Evolutionary conservation across 23 red algal species (phyloP).

Genomic region (Gracilariopsis chorda): DNA sequence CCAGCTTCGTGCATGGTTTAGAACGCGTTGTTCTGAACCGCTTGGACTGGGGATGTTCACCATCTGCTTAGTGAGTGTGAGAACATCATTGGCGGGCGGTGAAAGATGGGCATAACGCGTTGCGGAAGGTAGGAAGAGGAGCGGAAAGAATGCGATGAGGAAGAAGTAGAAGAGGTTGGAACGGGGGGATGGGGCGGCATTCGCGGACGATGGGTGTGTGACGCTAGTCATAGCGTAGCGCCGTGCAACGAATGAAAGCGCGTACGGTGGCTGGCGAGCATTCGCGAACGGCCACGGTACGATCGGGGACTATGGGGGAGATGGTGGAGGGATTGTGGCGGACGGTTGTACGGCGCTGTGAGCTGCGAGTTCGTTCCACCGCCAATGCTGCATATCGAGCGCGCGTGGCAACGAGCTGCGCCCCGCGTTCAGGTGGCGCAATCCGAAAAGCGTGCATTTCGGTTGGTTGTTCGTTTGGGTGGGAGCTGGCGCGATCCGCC

Average conservation of each 20-base stretch:
- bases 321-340: too few relatives aligned
- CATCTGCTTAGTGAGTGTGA: conserved; percentile 6
- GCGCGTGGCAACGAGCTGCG: neutral
- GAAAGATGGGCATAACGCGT: neutral
- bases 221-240: too few relatives aligned
- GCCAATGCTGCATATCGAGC: too few relatives aligned
- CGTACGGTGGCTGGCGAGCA: too few relatives aligned
- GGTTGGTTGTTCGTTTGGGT: neutral
- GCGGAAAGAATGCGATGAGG: neutral
- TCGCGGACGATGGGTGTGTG: too few relatives aligned
- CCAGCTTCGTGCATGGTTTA: neutral
- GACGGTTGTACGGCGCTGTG: too few relatives aligned
- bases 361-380: too few relatives aligned
- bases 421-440: neutral
- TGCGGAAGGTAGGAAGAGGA: neutral
- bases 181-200: too few relatives aligned
- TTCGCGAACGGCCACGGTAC: too few relatives aligned
- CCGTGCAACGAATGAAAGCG: too few relatives aligned
- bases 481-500: neutral
- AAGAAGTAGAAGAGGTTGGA: neutral
- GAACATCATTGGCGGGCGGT: neutral
- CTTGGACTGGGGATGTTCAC: conserved; percentile 31
- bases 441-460: neutral
- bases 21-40: neutral
- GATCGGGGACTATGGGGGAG: too few relatives aligned